These are phyloP conservation scores for Elsinoe perseae DNA, from an alignment of 2,329 filamentous ascomycete species.

Conservation along the genomic window DNA sequence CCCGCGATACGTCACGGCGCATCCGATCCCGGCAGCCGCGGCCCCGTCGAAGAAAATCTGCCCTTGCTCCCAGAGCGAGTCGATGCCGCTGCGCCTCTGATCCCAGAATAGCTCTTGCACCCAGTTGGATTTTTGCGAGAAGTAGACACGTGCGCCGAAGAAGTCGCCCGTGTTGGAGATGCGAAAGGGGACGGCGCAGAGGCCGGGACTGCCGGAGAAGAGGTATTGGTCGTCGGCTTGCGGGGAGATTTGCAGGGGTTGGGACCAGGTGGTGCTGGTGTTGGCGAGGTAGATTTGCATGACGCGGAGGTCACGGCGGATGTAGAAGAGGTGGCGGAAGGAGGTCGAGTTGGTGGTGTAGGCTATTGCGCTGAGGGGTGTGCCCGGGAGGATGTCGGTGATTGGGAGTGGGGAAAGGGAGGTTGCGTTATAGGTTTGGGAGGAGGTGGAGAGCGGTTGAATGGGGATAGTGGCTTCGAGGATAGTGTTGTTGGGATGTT, in stretches of 20 bases:
- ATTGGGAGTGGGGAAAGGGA: slow-evolving; percentile 3
- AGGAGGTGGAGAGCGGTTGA: background rate
- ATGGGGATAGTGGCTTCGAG: slow-evolving; percentile 8
- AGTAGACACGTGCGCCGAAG: slow-evolving; percentile 5
- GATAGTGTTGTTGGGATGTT: slow-evolving; percentile 6
- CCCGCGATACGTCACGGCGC: background rate
- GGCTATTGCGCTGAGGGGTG: slow-evolving; percentile 3
- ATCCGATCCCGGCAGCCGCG: background rate
- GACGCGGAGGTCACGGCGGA: background rate
- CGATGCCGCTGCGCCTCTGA: background rate
- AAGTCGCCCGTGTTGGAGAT: background rate
- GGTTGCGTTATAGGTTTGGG: background rate
- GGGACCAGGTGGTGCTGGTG: background rate
- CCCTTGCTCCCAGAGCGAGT: background rate
- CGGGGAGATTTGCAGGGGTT: background rate
- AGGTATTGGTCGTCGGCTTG: slow-evolving; percentile 1
- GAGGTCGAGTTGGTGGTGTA: slow-evolving; percentile 10
- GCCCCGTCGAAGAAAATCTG: background rate
- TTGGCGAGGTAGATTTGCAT: slow-evolving; percentile 10
- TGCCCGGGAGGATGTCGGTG: background rate
- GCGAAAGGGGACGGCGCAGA: slow-evolving; percentile 1
- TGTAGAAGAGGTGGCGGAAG: slow-evolving; percentile 14
- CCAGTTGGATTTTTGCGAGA: background rate
- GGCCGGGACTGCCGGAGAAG: background rate
- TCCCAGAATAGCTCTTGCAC: slow-evolving; percentile 14